These are phyloP conservation scores for Panellus pusillus DNA, from an alignment of 768 basidiomycete genomes.

Conservation along the genomic window DNA sequence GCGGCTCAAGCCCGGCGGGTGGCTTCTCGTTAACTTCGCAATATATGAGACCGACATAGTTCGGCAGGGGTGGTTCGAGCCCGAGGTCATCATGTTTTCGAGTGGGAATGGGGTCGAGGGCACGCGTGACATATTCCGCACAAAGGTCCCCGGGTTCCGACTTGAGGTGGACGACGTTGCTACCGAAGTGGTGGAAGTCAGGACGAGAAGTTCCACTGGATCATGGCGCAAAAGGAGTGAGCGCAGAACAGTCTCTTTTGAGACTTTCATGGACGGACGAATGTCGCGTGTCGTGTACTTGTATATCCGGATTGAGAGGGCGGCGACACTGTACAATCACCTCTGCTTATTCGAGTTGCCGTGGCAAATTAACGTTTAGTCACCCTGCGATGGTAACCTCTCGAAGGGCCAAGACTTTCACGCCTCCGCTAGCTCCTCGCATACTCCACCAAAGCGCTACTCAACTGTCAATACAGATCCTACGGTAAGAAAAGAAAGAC, in stretches of 20 bases:
- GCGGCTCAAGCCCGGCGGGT: slow-evolving; percentile 30
- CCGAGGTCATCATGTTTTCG: slow-evolving; percentile 27
- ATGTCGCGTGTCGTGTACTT: no score
- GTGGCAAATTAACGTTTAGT: no score
- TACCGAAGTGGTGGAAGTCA: slow-evolving; percentile 24
- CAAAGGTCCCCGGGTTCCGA: slow-evolving; percentile 17
- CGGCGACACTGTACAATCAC: neutral
- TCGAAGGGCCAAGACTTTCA: neutral
- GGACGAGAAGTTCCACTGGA: slow-evolving; percentile 30
- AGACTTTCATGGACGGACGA: no score
- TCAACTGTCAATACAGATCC: neutral
- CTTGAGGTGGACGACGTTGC: slow-evolving; percentile 24
- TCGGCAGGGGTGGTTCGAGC: slow-evolving; percentile 27
- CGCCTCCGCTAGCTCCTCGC: slow-evolving; percentile 5
- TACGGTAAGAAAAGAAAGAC: neutral
- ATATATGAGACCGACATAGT: slow-evolving; percentile 21
- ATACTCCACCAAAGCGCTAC: slow-evolving; percentile 13
- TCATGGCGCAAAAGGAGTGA: slow-evolving; percentile 19
- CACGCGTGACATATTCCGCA: slow-evolving; percentile 24
- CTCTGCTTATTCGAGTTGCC: no score
- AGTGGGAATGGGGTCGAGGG: slow-evolving; percentile 28
- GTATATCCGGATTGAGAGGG: neutral
- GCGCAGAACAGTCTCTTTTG: no score
- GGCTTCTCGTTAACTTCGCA: slow-evolving; percentile 24
- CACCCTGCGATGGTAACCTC: neutral